Evolutionary conservation across 192 early-diverging fungal genomes (phyloP), one percentile per base, ranked within the genome.

Genomic region (Umbelopsis vinacea): DNA sequence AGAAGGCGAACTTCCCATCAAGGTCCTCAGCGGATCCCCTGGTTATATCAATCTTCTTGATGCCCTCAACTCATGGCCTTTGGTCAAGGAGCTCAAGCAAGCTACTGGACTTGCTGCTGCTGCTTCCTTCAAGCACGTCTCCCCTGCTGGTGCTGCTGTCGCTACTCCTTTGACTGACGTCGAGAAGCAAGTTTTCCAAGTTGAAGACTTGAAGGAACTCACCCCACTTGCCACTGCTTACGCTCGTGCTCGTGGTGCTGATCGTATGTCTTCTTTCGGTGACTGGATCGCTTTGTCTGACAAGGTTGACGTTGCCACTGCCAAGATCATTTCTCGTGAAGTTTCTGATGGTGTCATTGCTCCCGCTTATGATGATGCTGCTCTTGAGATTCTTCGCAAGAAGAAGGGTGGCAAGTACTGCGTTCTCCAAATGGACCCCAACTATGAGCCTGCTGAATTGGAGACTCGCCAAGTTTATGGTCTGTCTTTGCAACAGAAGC

Each of bases 11-110:
- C 85, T 99, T 66, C 97, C 97, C 12, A 92, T 99, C 81, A 71
- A 72, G 80, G 95, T 99, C 57, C 85, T 98, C 26, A 87, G 92
- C 66, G 97, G 97, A 11, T 92, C 94, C 45, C 97, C 96, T 22
- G 97, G 97, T 8, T 99, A 99, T 83, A 98, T 99, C 79, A 98
- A 99, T 85, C 86, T 98, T 43, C 87, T 99, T 68, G 97, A 99
- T 81, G 96, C 97, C 15, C 85, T 99, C 17, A 98, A 98, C 84
- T 85, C 94, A 22, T 99, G 95, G 95, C 96, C 94, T 35, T 86
- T 99, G 67, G 97, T 99, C 74, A 98, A 98, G 88, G 97, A 99
- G 77, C 90, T 99, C 40, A 87, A 90, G 70, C 74, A 84, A 52
- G 94, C 96, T 23, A 86, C 94, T 9, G 88, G 89, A n/a, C 78